Evolutionary conservation across 140 eudicot genomes (phyloP).

Genomic region (Bidens hawaiensis): DNA sequence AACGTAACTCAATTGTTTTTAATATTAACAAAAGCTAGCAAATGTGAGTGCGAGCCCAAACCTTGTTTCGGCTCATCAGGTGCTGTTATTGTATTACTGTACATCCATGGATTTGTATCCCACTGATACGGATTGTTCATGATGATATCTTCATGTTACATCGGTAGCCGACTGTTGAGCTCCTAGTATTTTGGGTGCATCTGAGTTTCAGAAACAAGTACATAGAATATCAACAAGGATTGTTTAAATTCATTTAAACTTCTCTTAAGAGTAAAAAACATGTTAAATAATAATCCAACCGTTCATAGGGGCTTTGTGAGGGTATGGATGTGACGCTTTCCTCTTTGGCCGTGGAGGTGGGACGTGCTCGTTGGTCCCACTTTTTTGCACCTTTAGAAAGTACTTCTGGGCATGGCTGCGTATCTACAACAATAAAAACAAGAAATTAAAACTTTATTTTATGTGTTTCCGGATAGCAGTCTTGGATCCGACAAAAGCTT

Average conservation of each 20-base stretch:
- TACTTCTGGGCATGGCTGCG: slow-evolving; percentile 98
- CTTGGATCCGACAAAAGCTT: no score
- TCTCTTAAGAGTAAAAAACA: not conserved
- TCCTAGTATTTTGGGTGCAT: slow-evolving; percentile 15
- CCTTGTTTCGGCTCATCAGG: slow-evolving; percentile 23
- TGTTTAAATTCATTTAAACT: not conserved
- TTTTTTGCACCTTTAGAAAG: slow-evolving; percentile 83
- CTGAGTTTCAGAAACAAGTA: slow-evolving; percentile 18
- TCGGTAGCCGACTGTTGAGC: slow-evolving; percentile 6
- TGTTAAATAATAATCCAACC: slow-evolving; percentile 32
- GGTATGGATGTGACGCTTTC: slow-evolving; percentile 96
- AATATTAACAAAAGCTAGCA: not conserved
- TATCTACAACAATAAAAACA: slow-evolving; percentile 47
- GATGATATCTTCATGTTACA: slow-evolving; percentile 9
- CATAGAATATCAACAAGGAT: slow-evolving; percentile 5
- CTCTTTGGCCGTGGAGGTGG: slow-evolving; percentile 98
- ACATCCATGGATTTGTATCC: slow-evolving; percentile 32
- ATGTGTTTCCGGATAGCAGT: no score
- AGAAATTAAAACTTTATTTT: not conserved
- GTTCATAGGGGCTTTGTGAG: slow-evolving; percentile 82
- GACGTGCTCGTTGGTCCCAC: slow-evolving; percentile 88
- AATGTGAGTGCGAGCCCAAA: not conserved
- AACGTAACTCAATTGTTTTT: not conserved
- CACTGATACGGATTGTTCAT: slow-evolving; percentile 12
- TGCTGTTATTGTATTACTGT: slow-evolving; percentile 11